A percentile compares a stretch with the other conserved stretches of the same genome.
Evolutionary conservation across 768 basidiomycete species (phyloP).

Genomic region (Serendipita sp.): DNA sequence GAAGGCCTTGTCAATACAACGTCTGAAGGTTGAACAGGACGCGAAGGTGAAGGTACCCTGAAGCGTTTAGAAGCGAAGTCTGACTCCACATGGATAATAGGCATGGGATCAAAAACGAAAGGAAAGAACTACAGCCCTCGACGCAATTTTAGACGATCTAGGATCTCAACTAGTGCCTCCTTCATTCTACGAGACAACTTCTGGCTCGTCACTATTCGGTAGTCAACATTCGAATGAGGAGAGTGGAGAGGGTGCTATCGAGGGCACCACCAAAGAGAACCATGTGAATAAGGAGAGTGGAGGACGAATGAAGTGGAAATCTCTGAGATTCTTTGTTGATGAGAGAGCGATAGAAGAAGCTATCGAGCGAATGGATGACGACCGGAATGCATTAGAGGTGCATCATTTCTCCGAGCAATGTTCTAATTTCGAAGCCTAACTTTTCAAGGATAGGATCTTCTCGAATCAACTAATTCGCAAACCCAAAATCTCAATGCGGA

Average conservation of each 20-base stretch:
- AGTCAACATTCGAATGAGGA: slow-evolving; percentile 30
- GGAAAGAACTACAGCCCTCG: slow-evolving; percentile 46
- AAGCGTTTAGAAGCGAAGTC: background rate
- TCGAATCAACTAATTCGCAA: slow-evolving; percentile 50
- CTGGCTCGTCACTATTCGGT: slow-evolving; percentile 66
- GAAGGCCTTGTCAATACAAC: slow-evolving; percentile 59
- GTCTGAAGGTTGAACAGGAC: slow-evolving; percentile 40
- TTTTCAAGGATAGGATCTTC: slow-evolving; percentile 31
- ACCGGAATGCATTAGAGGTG: slow-evolving; percentile 53
- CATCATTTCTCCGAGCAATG: slow-evolving; percentile 16
- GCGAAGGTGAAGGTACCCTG: slow-evolving; percentile 34
- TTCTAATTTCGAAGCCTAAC: background rate
- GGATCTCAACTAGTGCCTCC: slow-evolving; percentile 61
- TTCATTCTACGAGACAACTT: slow-evolving; percentile 50
- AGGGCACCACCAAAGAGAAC: background rate
- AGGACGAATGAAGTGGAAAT: slow-evolving; percentile 58
- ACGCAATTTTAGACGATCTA: slow-evolving; percentile 54
- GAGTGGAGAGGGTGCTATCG: slow-evolving; percentile 15
- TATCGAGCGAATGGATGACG: slow-evolving; percentile 55
- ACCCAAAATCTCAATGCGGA: slow-evolving; percentile 44
- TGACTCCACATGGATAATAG: slow-evolving; percentile 23
- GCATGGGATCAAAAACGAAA: slow-evolving; percentile 56
- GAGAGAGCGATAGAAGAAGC: slow-evolving; percentile 68
- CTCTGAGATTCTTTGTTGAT: slow-evolving; percentile 71
- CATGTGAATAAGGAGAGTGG: background rate